Evolutionary conservation across 108 stramenopile species (phyloP), one percentile per base, ranked within the genome.

Genomic region (Cafeteria roenbergensis): DNA sequence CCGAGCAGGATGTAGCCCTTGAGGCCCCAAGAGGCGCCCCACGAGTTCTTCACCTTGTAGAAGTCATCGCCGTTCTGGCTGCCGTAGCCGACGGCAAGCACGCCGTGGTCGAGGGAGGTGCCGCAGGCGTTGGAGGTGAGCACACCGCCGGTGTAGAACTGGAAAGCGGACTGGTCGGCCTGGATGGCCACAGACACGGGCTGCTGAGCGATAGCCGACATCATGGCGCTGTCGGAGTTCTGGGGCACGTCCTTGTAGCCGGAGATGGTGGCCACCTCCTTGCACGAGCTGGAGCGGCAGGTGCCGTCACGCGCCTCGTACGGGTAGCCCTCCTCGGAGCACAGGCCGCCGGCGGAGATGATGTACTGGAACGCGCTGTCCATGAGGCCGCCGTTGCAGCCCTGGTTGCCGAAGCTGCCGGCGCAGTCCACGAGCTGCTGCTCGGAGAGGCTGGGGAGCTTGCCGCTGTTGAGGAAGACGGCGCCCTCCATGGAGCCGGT

Each of bases 381-480:
- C 89, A 93, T 95, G 73, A 91, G 70, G 71, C 94, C 94, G 4
- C 94, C 94, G 67, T 86, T 77, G 77, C 90, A 95, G 57, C 90
- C 90, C 64, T 81, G 66, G 77, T 95, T 88, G 30, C 51, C 68
- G 62, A 28, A 48, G 30, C 63, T 63, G 34, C 78, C 80, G 75
- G 91, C 90, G 74, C 94, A 95, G 73, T 89, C 87, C 64, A 95
- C 81, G 69, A 95, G 82, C 67, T 95, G 81, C 78, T 95, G 92
- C 68, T 92, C 94, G 55, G 86, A 87, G 51, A 95, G 69, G 48
- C 81, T 78, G 25, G 84, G 76, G 36, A 90, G 78, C 67, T 88
- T 84, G 34, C 72, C 68, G 55, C 51, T 72, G 61, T 82, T 71
- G 59, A 90, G 74, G 62, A 80, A 88, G 73, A 86, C 79, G 68